phyloP scores from a whole-genome alignment of 1,284 basidiomycete species.

The Tilletia indica region DNA sequence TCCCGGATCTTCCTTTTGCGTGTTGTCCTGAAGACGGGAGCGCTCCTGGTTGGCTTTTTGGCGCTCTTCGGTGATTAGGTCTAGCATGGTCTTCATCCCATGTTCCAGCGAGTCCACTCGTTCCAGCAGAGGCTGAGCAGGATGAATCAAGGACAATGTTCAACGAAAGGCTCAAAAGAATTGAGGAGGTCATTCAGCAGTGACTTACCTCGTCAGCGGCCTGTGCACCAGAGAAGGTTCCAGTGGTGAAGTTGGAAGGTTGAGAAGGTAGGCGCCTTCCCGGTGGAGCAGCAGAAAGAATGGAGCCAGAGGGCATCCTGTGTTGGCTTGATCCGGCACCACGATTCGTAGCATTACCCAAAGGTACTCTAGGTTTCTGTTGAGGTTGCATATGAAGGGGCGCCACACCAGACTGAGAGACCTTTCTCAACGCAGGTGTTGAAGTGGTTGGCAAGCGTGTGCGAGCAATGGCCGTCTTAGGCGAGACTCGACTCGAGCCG shows the following conservation, averaged over 20 bases:
- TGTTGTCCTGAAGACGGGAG: neutral
- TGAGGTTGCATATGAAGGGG: neutral
- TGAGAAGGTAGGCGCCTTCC: neutral
- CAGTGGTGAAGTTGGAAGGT: too few relatives aligned
- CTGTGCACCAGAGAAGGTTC: too few relatives aligned
- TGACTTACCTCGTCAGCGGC: too few relatives aligned
- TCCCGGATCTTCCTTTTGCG: neutral
- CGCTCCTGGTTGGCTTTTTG: conserved; percentile 6
- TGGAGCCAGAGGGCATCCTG: neutral
- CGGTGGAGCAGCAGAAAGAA: neutral
- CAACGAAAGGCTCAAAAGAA: too few relatives aligned
- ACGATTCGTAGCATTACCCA: conserved; percentile 13
- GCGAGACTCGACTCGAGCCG: conserved; percentile 5
- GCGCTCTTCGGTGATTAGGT: conserved; percentile 7
- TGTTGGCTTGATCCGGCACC: neutral
- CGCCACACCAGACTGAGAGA: neutral
- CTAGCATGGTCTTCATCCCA: conserved; percentile 8
- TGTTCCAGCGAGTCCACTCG: conserved; percentile 4
- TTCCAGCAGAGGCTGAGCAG: neutral
- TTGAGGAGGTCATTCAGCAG: too few relatives aligned
- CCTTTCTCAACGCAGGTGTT: conserved; percentile 5
- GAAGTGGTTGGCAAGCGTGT: neutral
- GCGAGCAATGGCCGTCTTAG: neutral
- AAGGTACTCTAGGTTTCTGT: neutral
- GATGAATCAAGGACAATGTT: too few relatives aligned